Evolutionary conservation across 345 rosid genomes (phyloP).

Genomic region (Kernera saxatilis): DNA sequence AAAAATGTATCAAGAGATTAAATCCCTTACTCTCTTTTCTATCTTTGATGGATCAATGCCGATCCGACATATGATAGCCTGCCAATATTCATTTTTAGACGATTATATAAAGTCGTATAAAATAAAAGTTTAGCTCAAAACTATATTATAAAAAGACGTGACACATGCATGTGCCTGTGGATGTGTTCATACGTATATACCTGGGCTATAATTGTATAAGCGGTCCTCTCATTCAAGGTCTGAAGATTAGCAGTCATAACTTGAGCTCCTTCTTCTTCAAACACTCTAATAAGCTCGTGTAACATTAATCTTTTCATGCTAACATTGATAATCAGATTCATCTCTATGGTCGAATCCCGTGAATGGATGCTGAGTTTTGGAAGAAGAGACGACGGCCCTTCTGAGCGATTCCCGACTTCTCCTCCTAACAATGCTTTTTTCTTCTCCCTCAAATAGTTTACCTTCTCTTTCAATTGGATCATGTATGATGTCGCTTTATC

Average conservation of each 20-base stretch:
- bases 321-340: conserved; percentile 8
- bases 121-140: too few relatives aligned
- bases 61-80: conserved; percentile 12
- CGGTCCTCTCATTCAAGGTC: background rate
- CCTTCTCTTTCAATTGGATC: conserved; percentile 11
- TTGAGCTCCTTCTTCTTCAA: conserved; percentile 30
- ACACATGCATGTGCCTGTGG: background rate
- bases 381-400: background rate
- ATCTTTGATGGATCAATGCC: conserved; percentile 9
- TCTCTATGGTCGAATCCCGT: conserved; percentile 15
- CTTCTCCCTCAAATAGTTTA: conserved; percentile 11
- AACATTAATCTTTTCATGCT: conserved; percentile 8
- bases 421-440: background rate
- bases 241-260: conserved; percentile 14
- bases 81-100: too few relatives aligned
- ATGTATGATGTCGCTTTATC: conserved; percentile 12
- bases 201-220: background rate
- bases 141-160: too few relatives aligned
- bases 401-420: background rate
- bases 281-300: conserved; percentile 14
- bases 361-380: conserved; percentile 19
- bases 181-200: background rate
- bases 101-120: too few relatives aligned
- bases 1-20: background rate
- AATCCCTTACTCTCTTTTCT: background rate